Percentiles rank a stretch among this genome's conserved stretches.
These are phyloP conservation scores for Backusella liffmaniae DNA, from an alignment of 192 early-diverging fungal genomes.

Conservation along the genomic window DNA sequence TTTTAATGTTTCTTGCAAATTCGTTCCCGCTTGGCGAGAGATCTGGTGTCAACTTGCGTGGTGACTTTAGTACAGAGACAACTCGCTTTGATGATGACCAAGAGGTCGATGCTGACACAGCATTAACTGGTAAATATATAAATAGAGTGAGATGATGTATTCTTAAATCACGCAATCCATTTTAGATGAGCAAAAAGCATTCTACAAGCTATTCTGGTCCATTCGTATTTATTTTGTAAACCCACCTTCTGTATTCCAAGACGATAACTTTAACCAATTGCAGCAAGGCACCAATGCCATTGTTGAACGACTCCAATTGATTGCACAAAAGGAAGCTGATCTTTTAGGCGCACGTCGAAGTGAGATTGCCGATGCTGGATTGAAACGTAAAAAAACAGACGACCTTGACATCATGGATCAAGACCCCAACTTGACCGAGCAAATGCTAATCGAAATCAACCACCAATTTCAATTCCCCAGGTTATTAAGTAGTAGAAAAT, in stretches of 20 bases:
- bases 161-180: not conserved
- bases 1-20: slow-evolving; percentile 84
- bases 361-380: not conserved
- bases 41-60: slow-evolving; percentile 86
- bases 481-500: slow-evolving; percentile 67
- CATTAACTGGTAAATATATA: slow-evolving; percentile 21
- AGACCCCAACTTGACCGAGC: slow-evolving; percentile 6
- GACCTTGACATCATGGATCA: not conserved
- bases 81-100: slow-evolving; percentile 51
- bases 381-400: not conserved
- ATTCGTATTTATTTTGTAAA: slow-evolving; percentile 76
- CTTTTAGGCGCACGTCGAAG: slow-evolving; percentile 5
- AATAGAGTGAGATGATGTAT: too few species aligned
- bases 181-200: slow-evolving; percentile 32
- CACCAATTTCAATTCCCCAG: slow-evolving; percentile 69
- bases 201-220: slow-evolving; percentile 80
- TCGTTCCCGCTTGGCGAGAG: slow-evolving; percentile 85
- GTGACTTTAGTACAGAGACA: slow-evolving; percentile 82
- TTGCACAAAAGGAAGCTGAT: not conserved
- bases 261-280: slow-evolving; percentile 38
- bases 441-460: slow-evolving; percentile 31
- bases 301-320: slow-evolving; percentile 30
- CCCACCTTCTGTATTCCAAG: slow-evolving; percentile 51
- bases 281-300: slow-evolving; percentile 35
- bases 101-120: slow-evolving; percentile 41